Conservation (phyloP, 306 rosid species). For the Crataegus laevigata region DNA sequence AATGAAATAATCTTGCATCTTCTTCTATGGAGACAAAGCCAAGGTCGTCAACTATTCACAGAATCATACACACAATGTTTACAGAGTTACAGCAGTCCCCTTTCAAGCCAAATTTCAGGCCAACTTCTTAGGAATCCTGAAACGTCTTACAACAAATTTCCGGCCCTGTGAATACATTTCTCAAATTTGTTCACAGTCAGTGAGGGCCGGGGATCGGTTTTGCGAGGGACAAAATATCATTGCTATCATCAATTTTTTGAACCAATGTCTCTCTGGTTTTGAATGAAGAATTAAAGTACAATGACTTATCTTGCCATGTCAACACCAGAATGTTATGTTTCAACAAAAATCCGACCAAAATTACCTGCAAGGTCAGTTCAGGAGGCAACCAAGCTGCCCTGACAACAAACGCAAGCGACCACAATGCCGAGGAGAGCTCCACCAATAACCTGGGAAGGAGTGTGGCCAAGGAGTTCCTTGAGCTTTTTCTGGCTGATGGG, state of each 20-base stretch:
- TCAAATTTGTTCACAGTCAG: background rate
- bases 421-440: constrained; percentile 77
- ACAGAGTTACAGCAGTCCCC: background rate
- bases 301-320: background rate
- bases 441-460: constrained; percentile 78
- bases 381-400: constrained; percentile 34
- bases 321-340: background rate
- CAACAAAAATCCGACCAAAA: constrained; percentile 9
- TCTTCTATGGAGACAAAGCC: background rate
- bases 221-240: background rate
- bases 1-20: background rate
- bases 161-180: background rate
- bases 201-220: background rate
- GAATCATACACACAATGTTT: background rate
- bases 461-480: constrained; percentile 88
- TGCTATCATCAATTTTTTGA: background rate
- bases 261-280: background rate
- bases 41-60: background rate
- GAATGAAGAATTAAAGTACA: background rate
- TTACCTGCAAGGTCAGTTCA: constrained; percentile 13
- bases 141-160: background rate
- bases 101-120: background rate
- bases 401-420: constrained; percentile 68
- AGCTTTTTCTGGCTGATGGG: constrained; percentile 84
- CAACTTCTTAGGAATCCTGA: background rate